Conservation (phyloP, 352 stramenopile species). For the Plasmopara halstedii region DNA sequence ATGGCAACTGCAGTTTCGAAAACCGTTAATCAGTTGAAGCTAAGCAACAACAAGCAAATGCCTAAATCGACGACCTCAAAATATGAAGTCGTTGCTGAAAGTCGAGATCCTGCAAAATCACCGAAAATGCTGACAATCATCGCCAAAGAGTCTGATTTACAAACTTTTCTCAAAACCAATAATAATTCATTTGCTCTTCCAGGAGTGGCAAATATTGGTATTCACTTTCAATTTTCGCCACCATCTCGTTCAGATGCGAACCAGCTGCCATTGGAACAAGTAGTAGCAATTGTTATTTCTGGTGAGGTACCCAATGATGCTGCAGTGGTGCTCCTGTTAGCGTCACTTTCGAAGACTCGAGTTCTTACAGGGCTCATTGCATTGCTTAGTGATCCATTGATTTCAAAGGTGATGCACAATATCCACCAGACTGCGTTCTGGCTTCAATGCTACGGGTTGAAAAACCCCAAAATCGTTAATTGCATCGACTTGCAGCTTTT, state of each 20-base stretch:
- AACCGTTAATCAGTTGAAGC: not conserved
- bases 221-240: constrained; percentile 14
- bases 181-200: constrained; percentile 2
- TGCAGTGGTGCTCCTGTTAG: constrained; percentile 10
- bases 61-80: not conserved
- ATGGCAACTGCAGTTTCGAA: constrained; percentile 1
- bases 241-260: not conserved
- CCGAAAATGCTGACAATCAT: constrained; percentile 3
- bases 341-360: constrained; percentile 5
- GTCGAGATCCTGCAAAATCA: no score
- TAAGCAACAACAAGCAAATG: not conserved
- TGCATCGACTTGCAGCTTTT: constrained; percentile 25
- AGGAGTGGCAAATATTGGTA: constrained; percentile 3
- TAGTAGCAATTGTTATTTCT: constrained; percentile 10
- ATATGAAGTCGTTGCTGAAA: no score
- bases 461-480: constrained; percentile 6
- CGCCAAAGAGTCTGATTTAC: constrained; percentile 4
- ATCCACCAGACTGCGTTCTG: constrained; percentile 15
- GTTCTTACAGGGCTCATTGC: constrained; percentile 5
- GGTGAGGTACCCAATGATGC: constrained; percentile 1
- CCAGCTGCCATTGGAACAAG: constrained; percentile 1
- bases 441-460: constrained; percentile 8
- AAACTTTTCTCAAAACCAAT: constrained; percentile 11
- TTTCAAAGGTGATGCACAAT: constrained; percentile 19
- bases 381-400: constrained; percentile 6